Base-by-base conservation (phyloP, 495 filamentous ascomycete species). In the Podospora anserina region DNA sequence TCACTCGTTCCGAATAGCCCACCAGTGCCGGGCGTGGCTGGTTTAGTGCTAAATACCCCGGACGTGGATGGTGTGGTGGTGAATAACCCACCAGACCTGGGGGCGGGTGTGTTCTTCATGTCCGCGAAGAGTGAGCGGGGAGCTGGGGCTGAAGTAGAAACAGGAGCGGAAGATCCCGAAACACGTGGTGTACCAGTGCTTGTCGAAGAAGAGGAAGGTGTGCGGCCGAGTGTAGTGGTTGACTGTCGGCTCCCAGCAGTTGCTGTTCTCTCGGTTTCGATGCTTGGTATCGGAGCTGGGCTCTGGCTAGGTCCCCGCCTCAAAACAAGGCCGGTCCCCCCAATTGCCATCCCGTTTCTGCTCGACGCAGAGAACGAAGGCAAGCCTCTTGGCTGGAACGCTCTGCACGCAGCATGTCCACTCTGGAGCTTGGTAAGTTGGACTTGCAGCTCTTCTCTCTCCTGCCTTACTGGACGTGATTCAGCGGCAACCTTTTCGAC, bases 401-500 rank as follows among this genome's bases (percentile, higher is more conserved):
- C 39, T 13, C 39, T 49, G 15, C 39, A 49, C 0, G 39, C 39
- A 49, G 39, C 39, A 49, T 49, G 39, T 3, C 39, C 39, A 13
- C 39, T 49, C 9, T 13, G 39, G 39, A 49, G 39, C 13, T 49
- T 49, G 39, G 39, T 11, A 16, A 49, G 39, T 11, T 49, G 39
- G 13, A 49, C 39, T 49, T 49, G 39, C 7, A 49, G 39, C 15
- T 49, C 39, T 11, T 49, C 39, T 55, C 5, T 68, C 58, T 23
- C 59, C 39, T 1, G 39, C 39, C 13, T 49, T 11, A 49, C 39
- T 1, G 39, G 39, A 3, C 39, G 39, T 16, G 72, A 73, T 57
- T 78, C 74, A 3, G 72, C 68, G 0, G 71, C 74, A 2, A 78
- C 49, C 32, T 66, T 64, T 30, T 61, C 44, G 15, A 78, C 20